These are phyloP conservation scores for Pulveroboletus sp. DNA, from an alignment of 768 basidiomycete species.

Conservation along the genomic window DNA sequence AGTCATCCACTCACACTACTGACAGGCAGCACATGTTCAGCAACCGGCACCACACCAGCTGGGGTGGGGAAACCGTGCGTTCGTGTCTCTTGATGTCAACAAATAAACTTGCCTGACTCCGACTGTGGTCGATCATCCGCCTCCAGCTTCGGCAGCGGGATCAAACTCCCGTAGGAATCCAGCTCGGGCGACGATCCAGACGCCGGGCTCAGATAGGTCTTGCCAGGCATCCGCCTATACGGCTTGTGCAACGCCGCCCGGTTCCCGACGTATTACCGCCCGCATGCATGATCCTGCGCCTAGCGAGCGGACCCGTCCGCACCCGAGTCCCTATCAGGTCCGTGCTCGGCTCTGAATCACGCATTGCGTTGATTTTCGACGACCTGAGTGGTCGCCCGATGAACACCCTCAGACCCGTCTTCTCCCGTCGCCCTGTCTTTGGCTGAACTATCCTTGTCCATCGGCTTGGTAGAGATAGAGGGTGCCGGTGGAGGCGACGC, in stretches of 20 bases:
- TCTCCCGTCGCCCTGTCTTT: not conserved
- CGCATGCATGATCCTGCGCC: too few species aligned
- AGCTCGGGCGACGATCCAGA: too few species aligned
- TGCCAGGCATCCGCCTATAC: conserved; percentile 19
- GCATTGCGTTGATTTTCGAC: conserved; percentile 21
- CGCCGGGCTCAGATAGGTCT: too few species aligned
- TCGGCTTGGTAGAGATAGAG: not conserved
- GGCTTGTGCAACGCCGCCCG: conserved; percentile 14
- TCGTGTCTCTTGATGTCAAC: conserved; percentile 19
- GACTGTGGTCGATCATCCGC: conserved; percentile 30
- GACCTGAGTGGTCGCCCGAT: conserved; percentile 21
- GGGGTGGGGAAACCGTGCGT: not conserved
- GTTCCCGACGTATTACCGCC: conserved; percentile 22
- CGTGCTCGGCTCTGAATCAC: conserved; percentile 23
- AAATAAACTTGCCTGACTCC: conserved; percentile 28
- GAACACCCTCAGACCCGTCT: conserved; percentile 18
- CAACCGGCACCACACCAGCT: not conserved
- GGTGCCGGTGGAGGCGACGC: too few species aligned
- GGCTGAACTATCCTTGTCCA: not conserved
- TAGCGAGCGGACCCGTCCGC: too few species aligned
- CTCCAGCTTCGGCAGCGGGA: conserved; percentile 10
- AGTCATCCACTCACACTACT: not conserved
- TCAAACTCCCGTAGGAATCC: conserved; percentile 11
- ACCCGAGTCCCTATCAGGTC: not conserved
- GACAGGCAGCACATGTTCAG: too few species aligned